phyloP scores from a whole-genome alignment of 768 basidiomycete genomes.

The Suillus discolor region DNA sequence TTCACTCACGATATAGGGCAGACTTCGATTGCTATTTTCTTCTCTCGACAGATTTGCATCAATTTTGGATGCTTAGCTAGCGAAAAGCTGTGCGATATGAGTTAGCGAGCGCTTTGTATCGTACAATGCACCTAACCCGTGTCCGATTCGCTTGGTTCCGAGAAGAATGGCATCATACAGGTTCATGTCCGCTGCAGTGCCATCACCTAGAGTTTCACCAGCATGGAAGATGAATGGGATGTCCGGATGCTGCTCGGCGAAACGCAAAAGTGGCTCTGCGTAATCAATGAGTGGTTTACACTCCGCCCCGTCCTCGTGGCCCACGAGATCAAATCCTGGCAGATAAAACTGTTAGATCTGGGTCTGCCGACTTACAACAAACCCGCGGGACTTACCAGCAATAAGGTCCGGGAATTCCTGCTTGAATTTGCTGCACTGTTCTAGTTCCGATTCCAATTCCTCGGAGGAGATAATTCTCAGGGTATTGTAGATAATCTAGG shows the following conservation, averaged over 20 bases:
- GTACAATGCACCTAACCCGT: slow-evolving; percentile 37
- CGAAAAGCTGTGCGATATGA: slow-evolving; percentile 36
- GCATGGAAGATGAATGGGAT: slow-evolving; percentile 53
- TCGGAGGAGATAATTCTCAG: slow-evolving; percentile 38
- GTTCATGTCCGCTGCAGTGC: slow-evolving; percentile 45
- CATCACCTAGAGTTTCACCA: slow-evolving; percentile 52
- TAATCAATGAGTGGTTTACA: slow-evolving; percentile 39
- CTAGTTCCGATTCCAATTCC: slow-evolving; percentile 42
- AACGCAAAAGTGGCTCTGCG: slow-evolving; percentile 38
- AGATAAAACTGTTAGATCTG: neutral
- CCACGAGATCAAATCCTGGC: slow-evolving; percentile 52
- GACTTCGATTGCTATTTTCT: slow-evolving; percentile 45
- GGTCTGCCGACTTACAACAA: neutral
- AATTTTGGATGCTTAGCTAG: slow-evolving; percentile 47
- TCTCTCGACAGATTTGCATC: slow-evolving; percentile 45
- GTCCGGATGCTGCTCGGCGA: slow-evolving; percentile 36
- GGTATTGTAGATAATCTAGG: slow-evolving; percentile 47
- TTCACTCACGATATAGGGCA: slow-evolving; percentile 50
- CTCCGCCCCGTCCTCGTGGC: slow-evolving; percentile 42
- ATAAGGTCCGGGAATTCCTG: slow-evolving; percentile 48
- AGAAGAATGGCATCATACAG: slow-evolving; percentile 51
- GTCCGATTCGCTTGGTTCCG: slow-evolving; percentile 52
- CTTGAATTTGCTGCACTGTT: slow-evolving; percentile 46
- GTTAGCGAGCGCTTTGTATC: neutral
- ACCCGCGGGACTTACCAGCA: slow-evolving; percentile 31